These are phyloP conservation scores for Hypoxylon sp. DNA, from an alignment of 2,329 filamentous ascomycete genomes.

Conservation along the genomic window DNA sequence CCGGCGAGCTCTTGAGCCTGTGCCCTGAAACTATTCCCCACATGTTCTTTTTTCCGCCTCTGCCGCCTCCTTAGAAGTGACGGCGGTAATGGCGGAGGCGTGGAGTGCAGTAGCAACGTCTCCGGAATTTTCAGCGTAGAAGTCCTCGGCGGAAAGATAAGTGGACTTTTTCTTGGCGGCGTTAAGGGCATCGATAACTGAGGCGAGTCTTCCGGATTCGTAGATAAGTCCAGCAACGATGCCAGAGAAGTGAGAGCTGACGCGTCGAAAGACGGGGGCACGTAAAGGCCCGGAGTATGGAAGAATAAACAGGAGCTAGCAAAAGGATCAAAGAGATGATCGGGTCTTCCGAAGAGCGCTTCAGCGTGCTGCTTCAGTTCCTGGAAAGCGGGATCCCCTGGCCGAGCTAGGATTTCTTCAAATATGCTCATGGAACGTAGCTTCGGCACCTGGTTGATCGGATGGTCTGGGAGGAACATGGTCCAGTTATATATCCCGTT, in stretches of 20 bases:
- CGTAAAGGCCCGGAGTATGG: constrained; percentile 64
- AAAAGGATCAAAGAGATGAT: constrained; percentile 71
- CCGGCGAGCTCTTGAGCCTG: constrained; percentile 64
- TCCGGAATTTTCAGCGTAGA: constrained; percentile 66
- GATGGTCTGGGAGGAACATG: constrained; percentile 69
- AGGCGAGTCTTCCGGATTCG: constrained; percentile 12
- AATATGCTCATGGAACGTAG: constrained; percentile 35
- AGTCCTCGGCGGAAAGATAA: constrained; percentile 64
- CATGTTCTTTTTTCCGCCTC: constrained; percentile 41
- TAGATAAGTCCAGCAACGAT: constrained; percentile 45
- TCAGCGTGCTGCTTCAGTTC: constrained; percentile 57
- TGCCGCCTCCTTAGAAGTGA: constrained; percentile 40
- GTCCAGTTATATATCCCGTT: constrained; percentile 78
- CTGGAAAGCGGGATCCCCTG: constrained; percentile 56
- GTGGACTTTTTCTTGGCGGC: constrained; percentile 51
- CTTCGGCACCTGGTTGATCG: constrained; percentile 56
- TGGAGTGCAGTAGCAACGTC: constrained; percentile 64
- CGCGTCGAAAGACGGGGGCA: constrained; percentile 62
- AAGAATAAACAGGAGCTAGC: constrained; percentile 72
- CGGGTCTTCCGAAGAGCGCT: constrained; percentile 64
- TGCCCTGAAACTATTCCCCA: constrained; percentile 60
- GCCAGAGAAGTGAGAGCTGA: constrained; percentile 51
- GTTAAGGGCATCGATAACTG: constrained; percentile 6
- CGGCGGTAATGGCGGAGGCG: constrained; percentile 45
- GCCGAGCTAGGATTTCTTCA: constrained; percentile 45